Percentiles rank a stretch among this genome's conserved stretches.
phyloP scores from a whole-genome alignment of 2,329 filamentous ascomycete genomes.

The Diaporthe humulicola region DNA sequence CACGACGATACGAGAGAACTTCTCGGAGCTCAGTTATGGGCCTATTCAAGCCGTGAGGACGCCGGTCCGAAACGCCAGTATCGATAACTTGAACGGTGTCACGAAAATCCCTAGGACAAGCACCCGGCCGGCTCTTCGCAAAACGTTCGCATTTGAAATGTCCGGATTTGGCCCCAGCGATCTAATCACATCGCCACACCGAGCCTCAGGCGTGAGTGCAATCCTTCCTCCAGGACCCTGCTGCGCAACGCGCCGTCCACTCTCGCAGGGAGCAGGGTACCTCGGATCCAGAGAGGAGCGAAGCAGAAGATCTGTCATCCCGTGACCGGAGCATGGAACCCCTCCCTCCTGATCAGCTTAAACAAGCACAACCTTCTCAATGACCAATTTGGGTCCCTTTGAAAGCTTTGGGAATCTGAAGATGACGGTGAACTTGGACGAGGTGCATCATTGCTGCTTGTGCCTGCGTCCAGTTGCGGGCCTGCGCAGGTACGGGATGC shows the following conservation, averaged over 20 bases:
- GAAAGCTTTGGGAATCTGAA: background rate
- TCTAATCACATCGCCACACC: slow-evolving; percentile 40
- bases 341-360: background rate
- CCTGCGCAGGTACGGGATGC: slow-evolving; percentile 37
- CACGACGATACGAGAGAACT: background rate
- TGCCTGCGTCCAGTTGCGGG: slow-evolving; percentile 23
- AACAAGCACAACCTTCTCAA: background rate
- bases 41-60: background rate
- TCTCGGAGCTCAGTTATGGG: slow-evolving; percentile 1
- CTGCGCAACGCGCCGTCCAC: slow-evolving; percentile 25
- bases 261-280: slow-evolving; percentile 34
- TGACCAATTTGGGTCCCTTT: background rate
- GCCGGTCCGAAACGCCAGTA: background rate
- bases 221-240: slow-evolving; percentile 33
- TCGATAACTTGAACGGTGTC: background rate
- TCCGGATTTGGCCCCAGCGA: slow-evolving; percentile 15
- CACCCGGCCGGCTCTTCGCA: background rate
- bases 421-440: background rate
- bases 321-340: slow-evolving; percentile 13
- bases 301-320: slow-evolving; percentile 24
- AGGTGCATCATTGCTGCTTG: slow-evolving; percentile 17
- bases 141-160: background rate
- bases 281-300: slow-evolving; percentile 30
- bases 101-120: background rate
- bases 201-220: slow-evolving; percentile 36